A percentile compares a stretch with the other conserved stretches of the same genome.
Conservation (phyloP, 768 basidiomycete species). For the Panaeolus cyanescens region DNA sequence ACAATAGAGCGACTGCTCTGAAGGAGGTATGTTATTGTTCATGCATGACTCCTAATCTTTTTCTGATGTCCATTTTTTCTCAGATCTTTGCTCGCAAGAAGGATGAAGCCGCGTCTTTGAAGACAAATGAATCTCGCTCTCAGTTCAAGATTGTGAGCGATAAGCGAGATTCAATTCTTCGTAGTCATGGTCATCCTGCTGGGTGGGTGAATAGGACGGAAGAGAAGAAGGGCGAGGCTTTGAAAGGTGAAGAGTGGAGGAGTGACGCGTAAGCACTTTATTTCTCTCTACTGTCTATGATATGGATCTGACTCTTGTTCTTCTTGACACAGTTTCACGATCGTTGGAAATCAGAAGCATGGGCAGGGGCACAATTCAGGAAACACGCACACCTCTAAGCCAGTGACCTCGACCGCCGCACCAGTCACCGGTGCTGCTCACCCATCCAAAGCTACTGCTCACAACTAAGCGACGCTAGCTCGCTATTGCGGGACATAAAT, state of each 20-base stretch:
- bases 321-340: not conserved
- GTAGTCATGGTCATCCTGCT: constrained; percentile 60
- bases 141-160: constrained; percentile 83
- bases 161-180: constrained; percentile 70
- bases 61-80: not conserved
- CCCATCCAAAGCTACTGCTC: no score
- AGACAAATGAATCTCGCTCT: constrained; percentile 33
- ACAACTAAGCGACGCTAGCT: no score
- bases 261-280: constrained; percentile 38
- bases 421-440: no score
- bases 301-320: not conserved
- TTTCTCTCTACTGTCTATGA: not conserved
- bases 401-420: no score
- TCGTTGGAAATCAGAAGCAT: no score
- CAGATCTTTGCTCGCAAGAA: constrained; percentile 47
- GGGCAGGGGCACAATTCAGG: no score
- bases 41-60: not conserved
- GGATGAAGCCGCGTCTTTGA: constrained; percentile 29
- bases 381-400: no score
- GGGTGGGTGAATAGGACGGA: constrained; percentile 70
- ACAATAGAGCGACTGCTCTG: constrained; percentile 48
- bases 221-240: constrained; percentile 37
- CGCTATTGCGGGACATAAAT: no score
- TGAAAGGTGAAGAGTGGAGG: constrained; percentile 39
- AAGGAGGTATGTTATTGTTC: constrained; percentile 48